Evolutionary conservation across 2,329 filamentous ascomycete genomes (phyloP).

Genomic region (Tolypocladium inflatum): DNA sequence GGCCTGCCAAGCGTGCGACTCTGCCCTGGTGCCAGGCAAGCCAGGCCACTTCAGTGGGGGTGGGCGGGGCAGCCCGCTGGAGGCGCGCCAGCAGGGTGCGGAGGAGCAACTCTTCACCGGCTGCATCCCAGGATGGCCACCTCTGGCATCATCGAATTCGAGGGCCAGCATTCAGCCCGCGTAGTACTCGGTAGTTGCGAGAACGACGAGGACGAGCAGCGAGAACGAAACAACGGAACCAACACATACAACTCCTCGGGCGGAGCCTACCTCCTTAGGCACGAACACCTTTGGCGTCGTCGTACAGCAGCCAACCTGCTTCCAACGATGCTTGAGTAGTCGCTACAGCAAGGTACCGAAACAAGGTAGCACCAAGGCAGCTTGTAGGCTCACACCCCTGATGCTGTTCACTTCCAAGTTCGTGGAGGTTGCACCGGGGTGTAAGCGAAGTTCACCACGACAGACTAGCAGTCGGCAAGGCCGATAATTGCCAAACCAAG

Average conservation of each 20-base stretch:
- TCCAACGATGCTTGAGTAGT: background rate
- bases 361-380: background rate
- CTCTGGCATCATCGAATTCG: too few relatives aligned
- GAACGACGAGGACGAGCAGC: background rate
- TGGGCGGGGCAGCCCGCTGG: background rate
- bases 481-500: background rate
- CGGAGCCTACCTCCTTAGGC: background rate
- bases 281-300: background rate
- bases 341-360: background rate
- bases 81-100: background rate
- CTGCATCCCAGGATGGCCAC: too few relatives aligned
- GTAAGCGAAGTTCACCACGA: too few relatives aligned
- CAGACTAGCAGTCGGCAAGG: background rate
- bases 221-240: background rate
- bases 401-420: background rate
- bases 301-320: background rate
- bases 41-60: background rate
- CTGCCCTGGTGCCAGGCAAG: too few relatives aligned
- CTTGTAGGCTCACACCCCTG: background rate
- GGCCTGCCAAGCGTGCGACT: too few relatives aligned
- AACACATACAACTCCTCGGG: background rate
- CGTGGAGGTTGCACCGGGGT: background rate
- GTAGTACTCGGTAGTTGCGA: background rate
- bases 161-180: too few relatives aligned
- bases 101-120: background rate